Base-by-base conservation (phyloP, 2,329 filamentous ascomycete genomes). In the Colletotrichum eleusines region DNA sequence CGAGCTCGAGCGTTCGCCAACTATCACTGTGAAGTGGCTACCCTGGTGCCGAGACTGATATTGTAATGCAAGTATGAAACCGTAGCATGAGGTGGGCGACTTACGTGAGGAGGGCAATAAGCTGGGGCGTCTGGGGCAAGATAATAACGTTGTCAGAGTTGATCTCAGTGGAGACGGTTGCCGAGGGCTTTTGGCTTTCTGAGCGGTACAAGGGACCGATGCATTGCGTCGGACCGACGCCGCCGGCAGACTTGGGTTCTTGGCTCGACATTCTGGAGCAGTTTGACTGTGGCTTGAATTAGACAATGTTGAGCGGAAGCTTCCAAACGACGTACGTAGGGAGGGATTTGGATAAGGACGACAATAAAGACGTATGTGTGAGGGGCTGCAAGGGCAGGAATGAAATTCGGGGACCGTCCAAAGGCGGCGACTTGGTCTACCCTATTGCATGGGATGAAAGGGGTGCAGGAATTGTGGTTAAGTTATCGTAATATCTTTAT, bases 41-140 rank as follows among this genome's bases (percentile, higher is more conserved):
- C 7, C 31, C 20, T 28, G 31, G 77, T 73, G 59, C 35, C 7
- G 66, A 54, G 63, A 69, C 70, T 46, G 69, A 66, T 55, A 62
- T 26, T 51, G 68, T 12, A 72, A 46, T 51, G 35, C 42, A 33
- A 54, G 26, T 33, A 23, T 12, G 14, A 33, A 23, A n/a, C n/a
- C 33, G 18, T 23, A 44, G 26, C 40, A 54, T 33, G 40, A 68
- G 62, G n/a, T 40, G 54, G 66, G 75, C 75, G 73, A 77, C 94
- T 87, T 90, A 98, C 96, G 96, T 98, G 83, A 99, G 88, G 74
- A 99, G 89, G 74, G 96, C 95, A 83, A 99, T 99, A 74, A 99
- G 89, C 85, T 99, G 96, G 59, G 96, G 95, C 14, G 96, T 98
- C 83, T 98, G 96, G 38, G 93, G 89, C 55, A 99, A 86, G 74